These are phyloP conservation scores for Austropuccinia psidii DNA, from an alignment of 1,284 basidiomycete genomes.

Conservation along the genomic window DNA sequence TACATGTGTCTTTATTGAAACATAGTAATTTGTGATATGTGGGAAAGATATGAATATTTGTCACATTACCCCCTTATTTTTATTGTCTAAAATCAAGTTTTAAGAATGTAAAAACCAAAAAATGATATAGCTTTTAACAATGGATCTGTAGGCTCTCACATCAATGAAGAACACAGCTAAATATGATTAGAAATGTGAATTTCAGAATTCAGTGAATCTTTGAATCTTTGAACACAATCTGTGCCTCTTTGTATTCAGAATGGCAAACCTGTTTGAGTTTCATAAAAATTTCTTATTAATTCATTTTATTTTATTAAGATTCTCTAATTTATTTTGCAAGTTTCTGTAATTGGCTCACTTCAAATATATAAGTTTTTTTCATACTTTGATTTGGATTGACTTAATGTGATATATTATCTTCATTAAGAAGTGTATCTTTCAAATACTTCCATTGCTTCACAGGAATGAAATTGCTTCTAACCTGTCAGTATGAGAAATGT, in stretches of 20 bases:
- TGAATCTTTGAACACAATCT: conserved; percentile 59
- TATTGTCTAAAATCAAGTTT: too few species aligned
- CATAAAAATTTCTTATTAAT: conserved; percentile 51
- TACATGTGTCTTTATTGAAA: too few species aligned
- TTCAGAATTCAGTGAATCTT: conserved; percentile 60
- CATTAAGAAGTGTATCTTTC: conserved; percentile 19
- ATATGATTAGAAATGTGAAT: conserved; percentile 59
- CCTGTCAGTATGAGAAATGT: conserved; percentile 33
- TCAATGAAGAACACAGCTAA: conserved; percentile 60
- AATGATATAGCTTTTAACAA: conserved; percentile 56
- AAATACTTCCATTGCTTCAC: neutral
- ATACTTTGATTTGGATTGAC: conserved; percentile 37
- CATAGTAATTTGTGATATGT: too few species aligned
- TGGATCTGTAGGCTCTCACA: conserved; percentile 60
- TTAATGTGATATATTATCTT: neutral
- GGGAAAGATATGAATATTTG: too few species aligned
- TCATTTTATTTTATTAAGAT: conserved; percentile 48
- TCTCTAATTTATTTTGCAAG: conserved; percentile 45
- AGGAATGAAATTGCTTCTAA: neutral
- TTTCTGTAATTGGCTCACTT: conserved; percentile 49
- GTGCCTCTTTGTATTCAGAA: conserved; percentile 56
- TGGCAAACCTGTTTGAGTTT: conserved; percentile 58
- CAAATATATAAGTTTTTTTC: conserved; percentile 50
- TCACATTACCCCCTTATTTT: too few species aligned
- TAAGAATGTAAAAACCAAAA: too few species aligned